Percentiles rank a stretch among this genome's conserved stretches.
Conservation (phyloP, 441 rosid species). For the Pelargonium australe region DNA sequence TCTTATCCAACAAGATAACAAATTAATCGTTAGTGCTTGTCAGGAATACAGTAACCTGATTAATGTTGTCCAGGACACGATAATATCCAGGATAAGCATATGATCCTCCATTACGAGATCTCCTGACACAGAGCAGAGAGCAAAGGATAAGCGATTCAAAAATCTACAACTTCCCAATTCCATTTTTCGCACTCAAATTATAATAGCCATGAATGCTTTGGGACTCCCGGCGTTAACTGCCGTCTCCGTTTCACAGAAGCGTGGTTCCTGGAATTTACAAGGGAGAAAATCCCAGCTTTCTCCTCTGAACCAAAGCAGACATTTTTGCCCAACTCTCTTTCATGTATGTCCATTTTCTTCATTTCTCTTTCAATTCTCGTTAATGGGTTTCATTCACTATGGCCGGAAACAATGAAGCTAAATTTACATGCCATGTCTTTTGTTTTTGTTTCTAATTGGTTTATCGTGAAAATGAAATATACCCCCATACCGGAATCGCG, state of each 20-base stretch:
- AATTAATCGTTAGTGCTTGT: no score
- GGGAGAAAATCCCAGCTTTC: conserved; percentile 20
- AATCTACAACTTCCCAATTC: background rate
- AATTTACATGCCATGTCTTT: background rate
- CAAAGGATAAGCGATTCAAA: background rate
- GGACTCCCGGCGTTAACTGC: conserved; percentile 43
- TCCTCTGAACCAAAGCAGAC: conserved; percentile 20
- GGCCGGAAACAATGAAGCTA: background rate
- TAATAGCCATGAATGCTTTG: conserved; percentile 45
- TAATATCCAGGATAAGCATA: no score
- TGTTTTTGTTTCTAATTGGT: background rate
- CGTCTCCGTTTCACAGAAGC: conserved; percentile 27
- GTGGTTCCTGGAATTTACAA: conserved; percentile 14
- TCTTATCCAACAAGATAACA: no score
- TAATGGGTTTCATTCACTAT: conserved; percentile 12
- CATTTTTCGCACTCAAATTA: background rate
- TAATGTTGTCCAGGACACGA: no score
- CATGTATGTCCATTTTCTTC: conserved; percentile 31
- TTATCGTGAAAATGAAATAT: background rate
- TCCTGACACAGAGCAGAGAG: background rate
- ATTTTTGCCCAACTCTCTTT: conserved; percentile 21
- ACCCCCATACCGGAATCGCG: no score
- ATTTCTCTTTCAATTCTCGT: conserved; percentile 15
- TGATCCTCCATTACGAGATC: no score
- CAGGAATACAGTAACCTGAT: no score